Percentiles rank a stretch among this genome's conserved stretches.
Conservation (phyloP, 2,329 filamentous ascomycete species). For the Stagonosporopsis rhizophila region DNA sequence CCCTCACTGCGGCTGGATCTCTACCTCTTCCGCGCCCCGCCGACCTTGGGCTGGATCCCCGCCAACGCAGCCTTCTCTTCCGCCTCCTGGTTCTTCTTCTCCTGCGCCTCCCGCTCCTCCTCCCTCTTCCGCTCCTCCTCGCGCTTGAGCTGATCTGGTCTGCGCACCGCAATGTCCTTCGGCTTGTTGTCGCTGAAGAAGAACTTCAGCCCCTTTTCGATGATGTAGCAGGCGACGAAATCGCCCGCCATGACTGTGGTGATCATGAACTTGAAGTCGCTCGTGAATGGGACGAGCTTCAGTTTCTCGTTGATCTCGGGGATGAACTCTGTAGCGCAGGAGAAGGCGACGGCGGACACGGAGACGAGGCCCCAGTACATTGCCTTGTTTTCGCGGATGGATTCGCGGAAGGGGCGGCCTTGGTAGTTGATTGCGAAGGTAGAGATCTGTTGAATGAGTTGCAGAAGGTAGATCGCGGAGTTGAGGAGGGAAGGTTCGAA, state of each 20-base stretch:
- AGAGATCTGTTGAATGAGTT: conserved; percentile 98
- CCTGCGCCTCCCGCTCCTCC: conserved; percentile 54
- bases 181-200: conserved; percentile 90
- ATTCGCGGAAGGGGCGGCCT: conserved; percentile 95
- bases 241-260: conserved; percentile 86
- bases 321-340: conserved; percentile 92
- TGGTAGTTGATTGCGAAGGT: conserved; percentile 99
- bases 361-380: conserved; percentile 98
- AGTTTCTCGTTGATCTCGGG: conserved; percentile 95
- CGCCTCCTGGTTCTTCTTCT: conserved; percentile 42
- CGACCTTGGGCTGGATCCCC: conserved; percentile 9
- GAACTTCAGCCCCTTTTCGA: conserved; percentile 85
- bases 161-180: conserved; percentile 87
- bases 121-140: conserved; percentile 74
- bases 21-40: background rate
- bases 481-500: conserved; percentile 94
- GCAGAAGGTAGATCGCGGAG: conserved; percentile 93
- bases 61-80: conserved; percentile 35
- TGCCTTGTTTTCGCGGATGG: conserved; percentile 90
- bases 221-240: conserved; percentile 83
- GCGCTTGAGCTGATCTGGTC: conserved; percentile 83
- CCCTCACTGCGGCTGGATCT: too few species aligned
- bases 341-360: conserved; percentile 89
- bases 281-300: conserved; percentile 86
- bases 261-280: conserved; percentile 88